Conservation (phyloP, 2,329 filamentous ascomycete species). For the Chrysosporium queenslandicum region DNA sequence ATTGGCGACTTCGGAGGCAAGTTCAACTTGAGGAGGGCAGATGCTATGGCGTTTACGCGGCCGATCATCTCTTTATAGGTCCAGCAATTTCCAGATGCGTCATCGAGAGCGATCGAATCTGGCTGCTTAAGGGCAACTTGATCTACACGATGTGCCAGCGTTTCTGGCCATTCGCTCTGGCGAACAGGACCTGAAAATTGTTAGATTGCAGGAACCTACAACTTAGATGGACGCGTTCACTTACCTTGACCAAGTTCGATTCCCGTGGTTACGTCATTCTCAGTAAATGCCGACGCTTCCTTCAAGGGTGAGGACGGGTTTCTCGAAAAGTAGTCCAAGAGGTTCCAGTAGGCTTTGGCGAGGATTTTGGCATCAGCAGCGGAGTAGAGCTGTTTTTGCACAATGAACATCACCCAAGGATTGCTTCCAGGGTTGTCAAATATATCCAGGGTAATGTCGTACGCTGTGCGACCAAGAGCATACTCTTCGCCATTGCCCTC, state of each 20-base stretch:
- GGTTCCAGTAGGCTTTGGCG: conserved; percentile 19
- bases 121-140: conserved; percentile 22
- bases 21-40: conserved; percentile 19
- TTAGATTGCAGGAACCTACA: not conserved
- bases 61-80: conserved; percentile 32
- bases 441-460: conserved; percentile 33
- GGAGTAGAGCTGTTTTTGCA: conserved; percentile 29
- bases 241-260: conserved; percentile 1
- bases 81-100: conserved; percentile 21
- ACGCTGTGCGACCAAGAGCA: conserved; percentile 19
- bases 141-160: conserved; percentile 30
- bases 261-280: not conserved
- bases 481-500: not conserved
- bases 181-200: not conserved
- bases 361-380: conserved; percentile 22
- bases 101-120: conserved; percentile 23
- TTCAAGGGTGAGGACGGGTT: not conserved
- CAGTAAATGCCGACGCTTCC: not conserved
- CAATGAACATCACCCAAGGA: conserved; percentile 19
- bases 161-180: conserved; percentile 17
- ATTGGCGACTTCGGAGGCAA: conserved; percentile 24
- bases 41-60: conserved; percentile 30
- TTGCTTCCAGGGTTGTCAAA: conserved; percentile 24
- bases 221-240: not conserved
- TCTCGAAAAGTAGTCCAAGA: conserved; percentile 11